A percentile compares a stretch with the other conserved stretches of the same genome.
Conservation (phyloP, 2,329 filamentous ascomycete genomes). For the Aspergillus persii region DNA sequence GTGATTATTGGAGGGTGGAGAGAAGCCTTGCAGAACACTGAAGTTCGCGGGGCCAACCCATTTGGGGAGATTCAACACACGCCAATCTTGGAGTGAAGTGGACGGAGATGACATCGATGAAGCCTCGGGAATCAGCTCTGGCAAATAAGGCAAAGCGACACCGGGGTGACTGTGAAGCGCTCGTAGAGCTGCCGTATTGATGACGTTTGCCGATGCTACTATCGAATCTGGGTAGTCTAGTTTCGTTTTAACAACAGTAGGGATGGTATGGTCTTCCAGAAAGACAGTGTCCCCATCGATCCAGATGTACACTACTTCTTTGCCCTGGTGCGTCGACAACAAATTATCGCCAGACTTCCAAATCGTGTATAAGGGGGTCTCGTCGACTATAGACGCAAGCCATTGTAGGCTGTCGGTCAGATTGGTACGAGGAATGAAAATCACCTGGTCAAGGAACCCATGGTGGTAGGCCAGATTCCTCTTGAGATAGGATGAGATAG, state of each 20-base stretch:
- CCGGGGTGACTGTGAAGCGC: slow-evolving; percentile 56
- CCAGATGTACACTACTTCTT: slow-evolving; percentile 39
- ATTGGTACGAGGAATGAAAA: slow-evolving; percentile 43
- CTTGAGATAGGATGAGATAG: slow-evolving; percentile 15
- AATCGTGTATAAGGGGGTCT: slow-evolving; percentile 30
- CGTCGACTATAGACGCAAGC: slow-evolving; percentile 32
- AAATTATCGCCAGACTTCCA: slow-evolving; percentile 9
- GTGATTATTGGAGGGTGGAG: slow-evolving; percentile 39
- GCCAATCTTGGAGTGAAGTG: slow-evolving; percentile 28
- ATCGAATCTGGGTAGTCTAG: slow-evolving; percentile 51
- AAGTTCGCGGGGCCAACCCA: slow-evolving; percentile 35
- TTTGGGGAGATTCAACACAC: slow-evolving; percentile 30
- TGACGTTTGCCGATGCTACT: slow-evolving; percentile 55
- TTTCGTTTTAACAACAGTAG: slow-evolving; percentile 54
- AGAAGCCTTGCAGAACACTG: slow-evolving; percentile 25
- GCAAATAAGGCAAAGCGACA: slow-evolving; percentile 54
- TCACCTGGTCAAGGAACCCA: slow-evolving; percentile 43
- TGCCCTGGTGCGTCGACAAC: slow-evolving; percentile 15
- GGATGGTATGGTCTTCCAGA: slow-evolving; percentile 48
- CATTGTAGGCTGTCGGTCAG: slow-evolving; percentile 36
- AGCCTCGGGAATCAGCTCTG: slow-evolving; percentile 38
- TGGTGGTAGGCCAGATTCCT: slow-evolving; percentile 40
- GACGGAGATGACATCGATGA: slow-evolving; percentile 17
- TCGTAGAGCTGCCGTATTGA: slow-evolving; percentile 56
- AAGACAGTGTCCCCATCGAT: slow-evolving; percentile 46